Evolutionary conservation across 2,329 filamentous ascomycete species (phyloP), one percentile per base, ranked within the genome.

Genomic region (Fusarium sambucinum): DNA sequence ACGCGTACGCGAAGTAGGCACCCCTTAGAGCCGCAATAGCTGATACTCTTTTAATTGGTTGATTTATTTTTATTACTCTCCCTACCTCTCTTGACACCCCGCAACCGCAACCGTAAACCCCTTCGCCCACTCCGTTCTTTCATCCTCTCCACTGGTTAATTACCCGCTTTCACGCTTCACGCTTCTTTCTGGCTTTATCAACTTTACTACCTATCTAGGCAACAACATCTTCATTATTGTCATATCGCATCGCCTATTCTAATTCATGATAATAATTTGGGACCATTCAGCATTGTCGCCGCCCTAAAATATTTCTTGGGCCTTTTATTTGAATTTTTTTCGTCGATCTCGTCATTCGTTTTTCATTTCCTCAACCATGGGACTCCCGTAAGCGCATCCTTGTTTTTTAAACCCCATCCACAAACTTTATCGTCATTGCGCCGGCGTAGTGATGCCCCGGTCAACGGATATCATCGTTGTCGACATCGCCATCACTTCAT

Each of bases 381-480:
- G 82, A 73, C 82, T 83, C 51, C 82, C 82, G 82, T 84, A 80
- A 82, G 82, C 82, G 60, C 63, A 64, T 58, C 68, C 57, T 66
- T 55, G 64, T 59, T 70, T 70, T 68, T 59, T 50, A 9, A 33
- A 44, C 35, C 46, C 63, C 59, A 51, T 56, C 46, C 42, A 46
- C 23, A 53, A 51, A 42, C 59, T 48, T 62, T 38, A 35, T 66
- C 55, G 56, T 67, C 50, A 54, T 68, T 66, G 69, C 66, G 68
- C 69, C 65, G 59, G 55, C 59, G 58, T 55, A 58, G 61, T 65
- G 65, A 63, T 58, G 61, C 71, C 71, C 71, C 50, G 65, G 58
- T 65, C 71, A 59, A 68, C 64, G 62, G 55, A 73, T 70, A 54
- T 27, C 23, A 40, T 44, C 25, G 61, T 51, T 27, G 33, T 59